phyloP scores from a whole-genome alignment of 2,329 filamentous ascomycete species.

The Sporothrix sp. region DNA sequence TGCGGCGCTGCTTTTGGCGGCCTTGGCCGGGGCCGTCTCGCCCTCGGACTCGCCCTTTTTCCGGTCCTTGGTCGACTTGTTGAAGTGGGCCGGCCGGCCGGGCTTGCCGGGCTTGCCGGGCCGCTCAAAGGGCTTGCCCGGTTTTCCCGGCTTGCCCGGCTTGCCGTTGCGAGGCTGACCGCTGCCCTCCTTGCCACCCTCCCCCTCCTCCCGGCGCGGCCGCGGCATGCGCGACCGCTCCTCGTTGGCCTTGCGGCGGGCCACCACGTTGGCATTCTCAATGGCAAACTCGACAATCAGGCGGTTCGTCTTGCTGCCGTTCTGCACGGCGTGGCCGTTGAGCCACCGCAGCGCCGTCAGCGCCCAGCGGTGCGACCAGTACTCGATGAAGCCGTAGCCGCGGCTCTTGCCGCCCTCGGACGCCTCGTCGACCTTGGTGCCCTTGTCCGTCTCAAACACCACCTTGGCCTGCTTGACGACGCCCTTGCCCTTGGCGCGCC shows the following conservation, averaged over 20 bases:
- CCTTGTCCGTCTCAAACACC: slow-evolving; percentile 80
- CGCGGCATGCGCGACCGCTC: slow-evolving; percentile 25
- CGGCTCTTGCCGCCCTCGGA: slow-evolving; percentile 61
- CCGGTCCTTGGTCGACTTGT: slow-evolving; percentile 7
- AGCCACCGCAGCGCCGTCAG: slow-evolving; percentile 92
- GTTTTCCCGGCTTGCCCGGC: neutral
- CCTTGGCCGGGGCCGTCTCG: slow-evolving; percentile 4
- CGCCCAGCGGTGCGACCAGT: slow-evolving; percentile 84
- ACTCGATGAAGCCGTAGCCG: slow-evolving; percentile 97
- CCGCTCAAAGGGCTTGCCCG: neutral
- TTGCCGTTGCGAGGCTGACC: slow-evolving; percentile 7
- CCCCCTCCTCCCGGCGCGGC: slow-evolving; percentile 23
- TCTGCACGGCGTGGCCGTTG: slow-evolving; percentile 61
- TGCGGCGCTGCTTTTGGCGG: neutral
- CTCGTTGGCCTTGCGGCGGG: slow-evolving; percentile 59
- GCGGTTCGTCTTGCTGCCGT: slow-evolving; percentile 68
- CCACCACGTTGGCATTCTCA: slow-evolving; percentile 94
- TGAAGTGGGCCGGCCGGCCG: neutral
- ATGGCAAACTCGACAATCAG: slow-evolving; percentile 96
- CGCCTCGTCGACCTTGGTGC: slow-evolving; percentile 69
- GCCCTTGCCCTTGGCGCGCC: slow-evolving; percentile 71
- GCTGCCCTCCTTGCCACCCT: slow-evolving; percentile 23
- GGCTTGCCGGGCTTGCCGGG: neutral
- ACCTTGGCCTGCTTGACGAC: slow-evolving; percentile 93
- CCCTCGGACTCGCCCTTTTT: neutral